Evolutionary conservation across 176 grass and related monocot genomes (phyloP).

Genomic region (Aegilops tauschii): DNA sequence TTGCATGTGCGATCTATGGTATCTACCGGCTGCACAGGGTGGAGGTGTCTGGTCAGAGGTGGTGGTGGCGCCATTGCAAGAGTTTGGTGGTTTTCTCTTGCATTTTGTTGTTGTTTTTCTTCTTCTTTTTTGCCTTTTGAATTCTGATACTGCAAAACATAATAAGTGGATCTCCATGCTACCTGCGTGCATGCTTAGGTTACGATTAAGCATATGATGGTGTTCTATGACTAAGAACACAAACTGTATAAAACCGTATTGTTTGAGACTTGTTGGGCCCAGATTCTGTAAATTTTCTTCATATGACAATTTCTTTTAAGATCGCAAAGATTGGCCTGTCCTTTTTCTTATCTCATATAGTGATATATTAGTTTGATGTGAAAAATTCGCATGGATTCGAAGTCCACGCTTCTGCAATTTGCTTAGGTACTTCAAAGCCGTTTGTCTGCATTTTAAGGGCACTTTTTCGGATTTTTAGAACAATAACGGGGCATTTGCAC

Average conservation of each 20-base stretch:
- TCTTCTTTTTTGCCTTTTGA: background rate
- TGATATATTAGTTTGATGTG: too few species aligned
- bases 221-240: background rate
- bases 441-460: too few species aligned
- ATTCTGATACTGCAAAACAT: background rate
- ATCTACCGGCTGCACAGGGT: background rate
- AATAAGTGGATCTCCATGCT: slow-evolving; percentile 24
- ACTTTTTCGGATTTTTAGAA: too few species aligned
- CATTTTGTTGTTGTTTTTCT: background rate
- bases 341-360: too few species aligned
- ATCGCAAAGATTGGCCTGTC: background rate
- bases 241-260: background rate
- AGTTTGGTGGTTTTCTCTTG: slow-evolving; percentile 6
- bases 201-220: background rate
- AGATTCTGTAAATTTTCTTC: background rate
- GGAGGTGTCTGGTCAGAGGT: background rate
- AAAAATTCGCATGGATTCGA: too few species aligned
- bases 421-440: too few species aligned
- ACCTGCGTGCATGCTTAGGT: background rate
- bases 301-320: background rate
- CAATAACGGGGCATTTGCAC: too few species aligned
- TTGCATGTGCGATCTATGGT: background rate
- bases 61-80: background rate
- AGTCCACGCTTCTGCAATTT: too few species aligned
- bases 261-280: background rate